Evolutionary conservation across 2,329 filamentous ascomycete species (phyloP).

Genomic region (Cladosporium velox): DNA sequence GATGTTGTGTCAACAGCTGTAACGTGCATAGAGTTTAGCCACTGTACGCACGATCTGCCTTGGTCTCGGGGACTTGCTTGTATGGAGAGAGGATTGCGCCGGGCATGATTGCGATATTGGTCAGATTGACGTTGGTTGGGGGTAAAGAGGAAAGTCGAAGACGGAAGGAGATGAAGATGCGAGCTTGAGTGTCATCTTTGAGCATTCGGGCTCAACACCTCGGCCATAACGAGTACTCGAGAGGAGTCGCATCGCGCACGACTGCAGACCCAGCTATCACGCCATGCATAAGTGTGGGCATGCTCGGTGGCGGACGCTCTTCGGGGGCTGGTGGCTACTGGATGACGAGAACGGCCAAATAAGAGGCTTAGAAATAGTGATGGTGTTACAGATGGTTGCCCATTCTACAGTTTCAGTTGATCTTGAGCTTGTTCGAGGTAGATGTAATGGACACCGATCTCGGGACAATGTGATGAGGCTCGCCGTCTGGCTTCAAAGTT

Average conservation of each 20-base stretch:
- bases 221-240: background rate
- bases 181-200: background rate
- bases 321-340: background rate
- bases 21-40: background rate
- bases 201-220: background rate
- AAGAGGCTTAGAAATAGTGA: background rate
- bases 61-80: conserved; percentile 38
- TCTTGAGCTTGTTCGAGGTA: background rate
- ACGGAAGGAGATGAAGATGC: background rate
- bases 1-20: background rate
- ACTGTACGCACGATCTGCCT: conserved; percentile 28
- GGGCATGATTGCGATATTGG: conserved; percentile 2
- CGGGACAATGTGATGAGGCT: background rate
- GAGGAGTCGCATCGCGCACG: conserved; percentile 15
- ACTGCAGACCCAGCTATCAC: conserved; percentile 16
- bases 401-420: background rate
- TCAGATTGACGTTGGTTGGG: background rate
- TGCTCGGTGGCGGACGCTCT: conserved; percentile 7
- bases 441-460: background rate
- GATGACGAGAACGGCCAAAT: background rate
- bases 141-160: background rate
- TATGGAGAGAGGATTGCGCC: conserved; percentile 27
- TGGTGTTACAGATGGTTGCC: background rate
- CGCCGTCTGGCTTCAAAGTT: no score
- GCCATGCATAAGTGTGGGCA: conserved; percentile 14